Base-by-base conservation (phyloP, 2,329 filamentous ascomycete species). In the Botrytis fragariae region DNA sequence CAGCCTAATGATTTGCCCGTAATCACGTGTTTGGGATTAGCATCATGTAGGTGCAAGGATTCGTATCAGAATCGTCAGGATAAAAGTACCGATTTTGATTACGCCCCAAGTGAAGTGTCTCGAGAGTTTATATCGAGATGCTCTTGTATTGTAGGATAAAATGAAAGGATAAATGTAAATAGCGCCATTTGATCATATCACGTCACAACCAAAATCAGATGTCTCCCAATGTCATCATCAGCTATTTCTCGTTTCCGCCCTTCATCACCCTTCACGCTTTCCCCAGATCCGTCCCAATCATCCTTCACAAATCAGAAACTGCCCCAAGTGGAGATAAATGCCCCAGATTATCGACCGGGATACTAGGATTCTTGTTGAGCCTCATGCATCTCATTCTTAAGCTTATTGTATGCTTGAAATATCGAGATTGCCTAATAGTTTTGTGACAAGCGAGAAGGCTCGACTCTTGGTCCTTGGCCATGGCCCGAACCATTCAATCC, bases 371-470 rank as follows among this genome's bases (percentile, higher is more conserved):
- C 61, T 44, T 54, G 42, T 44, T 54, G 60, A 72, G 69, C 69
- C 60, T 62, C 60, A 68, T 37, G 61, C 45, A 64, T 51, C 37
- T 65, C 29, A 29, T 42, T 39, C 35, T 68, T 57, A 42, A 68
- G 65, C 48, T 32, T 57, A 22, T 57, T 42, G 6, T n/a, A 32
- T 68, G 48, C 65, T 32, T 25, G 37, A 32, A 68, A 16, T n/a
- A 51, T 57, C 54, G 20, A 68, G 48, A 68, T 57, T 42, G 65
- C 48, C 48, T 57, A 68, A 68, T 72, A 35, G 29, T 42, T 72
- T 25, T 72, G 22, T 25, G 44, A 65, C 69, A 80, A 65, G 9
- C 63, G 72, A 25, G 76, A 79, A 32, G 79, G 79, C 69, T 77
- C 71, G 35, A 80, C 76, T 71, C 78, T 75, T 35, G 79, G 76